Base-by-base conservation (phyloP, 306 rosid genomes). In the Gastrolobium bilobum region DNA sequence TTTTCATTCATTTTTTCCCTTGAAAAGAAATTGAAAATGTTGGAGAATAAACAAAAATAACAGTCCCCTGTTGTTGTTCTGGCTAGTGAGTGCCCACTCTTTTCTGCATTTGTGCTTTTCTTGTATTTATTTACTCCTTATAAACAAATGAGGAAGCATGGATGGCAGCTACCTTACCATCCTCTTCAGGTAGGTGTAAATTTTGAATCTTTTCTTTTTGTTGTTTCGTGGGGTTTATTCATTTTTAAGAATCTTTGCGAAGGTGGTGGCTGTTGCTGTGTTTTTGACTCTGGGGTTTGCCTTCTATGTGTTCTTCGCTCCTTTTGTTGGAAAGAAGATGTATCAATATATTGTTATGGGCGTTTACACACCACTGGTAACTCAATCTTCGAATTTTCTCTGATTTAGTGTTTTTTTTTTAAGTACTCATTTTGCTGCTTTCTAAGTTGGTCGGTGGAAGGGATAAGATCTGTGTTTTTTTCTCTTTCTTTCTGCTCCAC, bases 201-300 rank as follows among this genome's bases (percentile, higher is more conserved):
- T 1, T 58, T 75, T 62, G 35, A 47, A 5, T 15, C 4, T 46
- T 7, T 6, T 40, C 1, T 79, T 56, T 0, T 39, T 50, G 13
- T 51, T 33, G 74, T 59, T 50, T 48, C 1, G 38, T 15, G 60
- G 50, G 40, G 34, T 50, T 30, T 63, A 54, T 5, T 50, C 11
- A 63, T 47, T 68, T 13, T 69, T 64, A 46, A 50, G 54, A 65
- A 48, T 75, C 11, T 62, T 70, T 13, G 4, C 72, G 72, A 59
- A 93, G 98, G 97, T 93, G 84, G 98, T 93, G 82, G 98, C 98
- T 58, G 88, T 89, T 85, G 93, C 98, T 73, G 97, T 93, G 4
- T 93, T 89, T 86, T 74, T 93, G 84, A 91, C 98, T n/a, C 79
- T 91, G 91, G 98, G 94, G 51, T 93, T 93, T 81, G 97, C 98